A percentile compares a stretch with the other conserved stretches of the same genome.
Conservation (phyloP, 2,329 filamentous ascomycete genomes). For the Fusarium pininemorale region DNA sequence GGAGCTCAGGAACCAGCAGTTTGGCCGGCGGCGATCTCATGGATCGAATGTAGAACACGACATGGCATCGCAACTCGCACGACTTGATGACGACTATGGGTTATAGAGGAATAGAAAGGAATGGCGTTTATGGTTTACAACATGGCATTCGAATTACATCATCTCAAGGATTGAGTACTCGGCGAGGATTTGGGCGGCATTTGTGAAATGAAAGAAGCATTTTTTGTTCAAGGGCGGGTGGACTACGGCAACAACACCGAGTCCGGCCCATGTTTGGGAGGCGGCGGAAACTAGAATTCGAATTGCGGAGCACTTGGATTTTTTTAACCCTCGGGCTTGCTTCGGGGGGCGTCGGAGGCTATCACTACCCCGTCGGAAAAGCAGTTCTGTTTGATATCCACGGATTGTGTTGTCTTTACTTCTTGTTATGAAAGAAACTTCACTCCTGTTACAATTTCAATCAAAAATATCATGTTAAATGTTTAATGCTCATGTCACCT, state of each 20-base stretch:
- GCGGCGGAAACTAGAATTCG: constrained; percentile 41
- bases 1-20: constrained; percentile 81
- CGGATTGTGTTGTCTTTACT: constrained; percentile 16
- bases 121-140: constrained; percentile 49
- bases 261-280: constrained; percentile 21
- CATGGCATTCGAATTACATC: constrained; percentile 41
- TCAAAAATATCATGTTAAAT: constrained; percentile 28
- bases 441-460: constrained; percentile 38
- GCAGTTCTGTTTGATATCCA: constrained; percentile 37
- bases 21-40: constrained; percentile 76
- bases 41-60: constrained; percentile 58
- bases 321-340: constrained; percentile 44
- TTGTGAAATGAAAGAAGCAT: constrained; percentile 37
- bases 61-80: constrained; percentile 43
- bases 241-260: constrained; percentile 10
- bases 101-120: constrained; percentile 53
- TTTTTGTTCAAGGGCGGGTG: constrained; percentile 32
- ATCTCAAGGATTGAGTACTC: constrained; percentile 37
- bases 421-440: constrained; percentile 38
- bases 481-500: constrained; percentile 8
- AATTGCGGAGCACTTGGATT: constrained; percentile 46
- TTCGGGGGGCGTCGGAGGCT: constrained; percentile 40
- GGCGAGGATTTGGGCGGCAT: constrained; percentile 39
- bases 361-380: constrained; percentile 35
- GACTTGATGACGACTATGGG: constrained; percentile 51